Evolutionary conservation across 2,329 filamentous ascomycete species (phyloP).

Genomic region (Pseudogymnoascus sp.): DNA sequence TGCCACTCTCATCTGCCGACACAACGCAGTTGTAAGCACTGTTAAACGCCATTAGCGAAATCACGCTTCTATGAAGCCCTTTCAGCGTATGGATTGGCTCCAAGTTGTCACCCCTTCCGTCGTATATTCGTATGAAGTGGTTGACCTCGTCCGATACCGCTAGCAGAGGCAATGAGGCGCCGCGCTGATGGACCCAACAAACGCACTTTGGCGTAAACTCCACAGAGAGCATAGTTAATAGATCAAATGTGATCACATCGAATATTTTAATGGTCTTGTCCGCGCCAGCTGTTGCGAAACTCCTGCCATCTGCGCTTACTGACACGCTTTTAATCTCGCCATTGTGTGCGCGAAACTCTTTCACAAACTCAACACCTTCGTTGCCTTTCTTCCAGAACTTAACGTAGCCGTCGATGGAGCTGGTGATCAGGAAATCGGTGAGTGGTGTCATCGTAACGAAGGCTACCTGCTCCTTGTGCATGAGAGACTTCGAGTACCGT

Average conservation of each 20-base stretch:
- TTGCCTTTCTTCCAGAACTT: conserved; percentile 99
- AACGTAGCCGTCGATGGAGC: conserved; percentile 88
- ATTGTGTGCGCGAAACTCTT: conserved; percentile 88
- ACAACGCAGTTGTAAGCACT: conserved; percentile 81
- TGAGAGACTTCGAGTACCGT: conserved; percentile 90
- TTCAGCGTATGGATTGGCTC: conserved; percentile 70
- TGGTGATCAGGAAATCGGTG: conserved; percentile 93
- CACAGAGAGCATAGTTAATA: conserved; percentile 73
- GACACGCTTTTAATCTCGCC: conserved; percentile 79
- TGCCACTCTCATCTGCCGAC: conserved; percentile 80
- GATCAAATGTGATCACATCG: conserved; percentile 77
- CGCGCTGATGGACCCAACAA: conserved; percentile 86
- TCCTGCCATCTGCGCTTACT: conserved; percentile 81
- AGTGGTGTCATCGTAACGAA: conserved; percentile 82
- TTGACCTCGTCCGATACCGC: conserved; percentile 72
- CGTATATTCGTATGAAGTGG: conserved; percentile 72
- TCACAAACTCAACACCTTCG: conserved; percentile 91
- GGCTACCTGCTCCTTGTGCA: conserved; percentile 93
- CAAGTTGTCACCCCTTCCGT: conserved; percentile 76
- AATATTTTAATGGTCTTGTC: conserved; percentile 78
- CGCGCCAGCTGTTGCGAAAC: conserved; percentile 79
- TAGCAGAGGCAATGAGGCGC: conserved; percentile 78
- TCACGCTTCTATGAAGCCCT: conserved; percentile 70
- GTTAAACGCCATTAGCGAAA: conserved; percentile 85
- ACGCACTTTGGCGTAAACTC: conserved; percentile 68